A percentile compares a stretch with the other conserved stretches of the same genome.
These are phyloP conservation scores for Nyssa sinensis DNA, from an alignment of 148 eudicot genomes.

Conservation along the genomic window DNA sequence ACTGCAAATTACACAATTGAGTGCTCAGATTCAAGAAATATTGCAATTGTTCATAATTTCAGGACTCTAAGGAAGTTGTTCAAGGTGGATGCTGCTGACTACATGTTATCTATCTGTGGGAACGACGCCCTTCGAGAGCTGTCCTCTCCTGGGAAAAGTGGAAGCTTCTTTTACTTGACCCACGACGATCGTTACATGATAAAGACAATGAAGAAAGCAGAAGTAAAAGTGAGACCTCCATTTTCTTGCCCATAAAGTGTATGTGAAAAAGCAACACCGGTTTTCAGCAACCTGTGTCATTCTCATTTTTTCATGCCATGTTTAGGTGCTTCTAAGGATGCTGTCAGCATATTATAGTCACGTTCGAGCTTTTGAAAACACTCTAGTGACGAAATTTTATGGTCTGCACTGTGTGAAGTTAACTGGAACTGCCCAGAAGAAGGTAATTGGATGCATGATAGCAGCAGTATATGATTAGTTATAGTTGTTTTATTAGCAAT, in stretches of 20 bases:
- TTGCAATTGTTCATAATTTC: too few relatives aligned
- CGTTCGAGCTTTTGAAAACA: constrained; percentile 79
- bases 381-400: constrained; percentile 75
- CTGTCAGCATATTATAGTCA: constrained; percentile 82
- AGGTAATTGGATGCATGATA: constrained; percentile 35
- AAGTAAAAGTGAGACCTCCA: constrained; percentile 62
- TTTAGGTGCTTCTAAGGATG: constrained; percentile 97
- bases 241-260: background rate
- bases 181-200: constrained; percentile 96
- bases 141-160: constrained; percentile 96
- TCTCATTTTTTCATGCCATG: too few relatives aligned
- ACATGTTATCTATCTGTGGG: constrained; percentile 95
- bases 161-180: constrained; percentile 96
- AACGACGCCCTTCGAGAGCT: constrained; percentile 87
- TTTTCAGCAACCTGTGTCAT: too few relatives aligned
- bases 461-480: background rate
- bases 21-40: too few relatives aligned
- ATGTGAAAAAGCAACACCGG: too few relatives aligned
- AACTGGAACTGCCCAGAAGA: constrained; percentile 77
- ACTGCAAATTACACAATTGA: too few relatives aligned
- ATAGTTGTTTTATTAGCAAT: background rate
- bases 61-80: constrained; percentile 89
- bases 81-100: constrained; percentile 97
- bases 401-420: constrained; percentile 95
- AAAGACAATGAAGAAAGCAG: constrained; percentile 92